Base-by-base conservation (phyloP, 495 filamentous ascomycete genomes). In the Xylaria castorea region DNA sequence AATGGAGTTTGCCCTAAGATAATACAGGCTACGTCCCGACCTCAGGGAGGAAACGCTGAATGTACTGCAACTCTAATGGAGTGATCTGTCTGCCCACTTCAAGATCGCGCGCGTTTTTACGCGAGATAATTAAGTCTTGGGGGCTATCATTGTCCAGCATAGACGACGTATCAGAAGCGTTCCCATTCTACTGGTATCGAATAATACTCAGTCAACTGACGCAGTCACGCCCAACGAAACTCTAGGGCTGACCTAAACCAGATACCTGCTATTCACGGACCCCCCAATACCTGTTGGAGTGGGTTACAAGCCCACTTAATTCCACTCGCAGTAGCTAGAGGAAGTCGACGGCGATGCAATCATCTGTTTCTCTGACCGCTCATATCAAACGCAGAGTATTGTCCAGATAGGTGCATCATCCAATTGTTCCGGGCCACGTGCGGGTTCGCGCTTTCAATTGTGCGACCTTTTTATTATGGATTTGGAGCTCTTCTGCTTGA, bases 351-450 rank as follows among this genome's bases (percentile, higher is more conserved):
- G 38, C 42, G 20, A 69, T 40, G 58, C 42, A 61, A 53, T 30
- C 42, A 7, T 34, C 20, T 11, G 11, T 9, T 70, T 53, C 18
- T 22, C 44, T 70, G 58, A 46, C 55, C 67, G 67, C 57, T 70
- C 27, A 44, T 63, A 34, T 22, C 44, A 25, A 36, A 42, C n/a
- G 38, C 61, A 53, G 7, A 18, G 2, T 9, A 61, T 61, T 36
- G 3, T 14, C 11, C 20, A 53, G 8, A 38, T 14, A 66, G 20
- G 30, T 42, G 22, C 20, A 40, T 5, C 20, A 70, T 32, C 68
- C 68, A 63, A 70, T 70, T 70, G 68, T 18, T 27, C 57, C 18
- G 42, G 30, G 34, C 68, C 68, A 70, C 68, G 68, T 70, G 18
- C 68, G 8, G 25, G 30, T 6, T 53, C 32, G 44, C 42, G 32